Base-by-base conservation (phyloP, 192 early-diverging fungal species). In the Umbelopsis sp. region DNA sequence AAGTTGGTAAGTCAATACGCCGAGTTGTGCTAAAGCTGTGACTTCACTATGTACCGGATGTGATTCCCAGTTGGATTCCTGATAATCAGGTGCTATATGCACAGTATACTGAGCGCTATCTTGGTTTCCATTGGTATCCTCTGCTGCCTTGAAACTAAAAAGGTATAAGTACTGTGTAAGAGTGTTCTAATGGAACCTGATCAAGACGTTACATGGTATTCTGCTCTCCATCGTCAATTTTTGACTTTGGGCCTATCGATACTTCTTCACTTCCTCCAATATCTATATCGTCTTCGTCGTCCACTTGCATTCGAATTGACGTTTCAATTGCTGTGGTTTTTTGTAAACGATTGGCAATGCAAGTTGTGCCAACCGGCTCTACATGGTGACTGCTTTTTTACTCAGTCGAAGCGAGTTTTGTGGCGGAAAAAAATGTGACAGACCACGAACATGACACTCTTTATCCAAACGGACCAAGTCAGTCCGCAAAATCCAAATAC, bases 251-350 rank as follows among this genome's bases (percentile, higher is more conserved):
- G 11, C 8, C 56, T 41, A 45, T 38, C 24, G 36, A 26, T 26
- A 53, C 32, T 20, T 52, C 71, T 66, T 72, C 65, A 20, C 21
- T 17, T 4, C 71, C 62, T 36, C 71, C 71, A 72, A 72, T 72
- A 12, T 72, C 71, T 22, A 72, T 72, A 17, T 66, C 45, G 12
- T 72, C 71, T 36, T 72, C 71, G 34, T 72, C 71, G 32, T 70
- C 69, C 69, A 70, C 52, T 53, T 70, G 69, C 45, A 34, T 50
- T 51, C 8, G 31, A 16, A 20, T 14, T 29, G 3, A 62, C 7
- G 56, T 34, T 34, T 20, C 14, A 49, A 49, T 49, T 49, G n/a
- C 5, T 41, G 38, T 41, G 47, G 47, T 16, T 44, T 44, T n/a
- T n/a, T n/a, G n/a, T n/a, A n/a, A n/a, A n/a, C n/a, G n/a, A n/a